phyloP scores from a whole-genome alignment of 179 eudicot species.

The Silene vulgaris region DNA sequence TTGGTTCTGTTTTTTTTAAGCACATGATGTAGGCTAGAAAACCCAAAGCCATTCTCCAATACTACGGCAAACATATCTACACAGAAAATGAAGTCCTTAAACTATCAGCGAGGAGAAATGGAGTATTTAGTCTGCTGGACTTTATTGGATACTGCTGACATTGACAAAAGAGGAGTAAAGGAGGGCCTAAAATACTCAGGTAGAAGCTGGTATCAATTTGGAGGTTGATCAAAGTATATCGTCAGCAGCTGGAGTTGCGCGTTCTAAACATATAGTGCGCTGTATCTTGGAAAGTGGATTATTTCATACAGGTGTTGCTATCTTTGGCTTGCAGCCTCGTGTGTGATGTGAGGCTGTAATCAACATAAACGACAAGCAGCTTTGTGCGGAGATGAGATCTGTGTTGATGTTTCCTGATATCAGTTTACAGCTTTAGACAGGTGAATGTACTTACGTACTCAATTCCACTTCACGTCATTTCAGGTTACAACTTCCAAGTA shows the following conservation, averaged over 20 bases:
- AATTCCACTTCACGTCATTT: background rate
- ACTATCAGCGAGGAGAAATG: too few relatives aligned
- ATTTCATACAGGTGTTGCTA: background rate
- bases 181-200: too few relatives aligned
- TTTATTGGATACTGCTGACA: too few relatives aligned
- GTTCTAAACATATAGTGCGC: background rate
- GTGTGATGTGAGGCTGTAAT: background rate
- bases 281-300: background rate
- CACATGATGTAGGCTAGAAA: background rate
- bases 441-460: background rate
- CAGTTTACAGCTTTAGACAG: background rate
- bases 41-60: background rate
- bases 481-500: background rate
- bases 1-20: background rate
- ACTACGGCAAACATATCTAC: background rate
- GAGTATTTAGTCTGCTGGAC: too few relatives aligned
- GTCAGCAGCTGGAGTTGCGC: background rate
- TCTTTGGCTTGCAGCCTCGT: background rate
- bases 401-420: background rate
- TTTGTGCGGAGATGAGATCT: background rate
- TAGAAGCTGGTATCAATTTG: background rate
- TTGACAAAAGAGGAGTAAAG: too few relatives aligned
- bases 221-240: background rate
- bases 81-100: background rate
- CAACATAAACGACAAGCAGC: background rate